Evolutionary conservation across 306 rosid species (phyloP).

Genomic region (Vigna hirtella): DNA sequence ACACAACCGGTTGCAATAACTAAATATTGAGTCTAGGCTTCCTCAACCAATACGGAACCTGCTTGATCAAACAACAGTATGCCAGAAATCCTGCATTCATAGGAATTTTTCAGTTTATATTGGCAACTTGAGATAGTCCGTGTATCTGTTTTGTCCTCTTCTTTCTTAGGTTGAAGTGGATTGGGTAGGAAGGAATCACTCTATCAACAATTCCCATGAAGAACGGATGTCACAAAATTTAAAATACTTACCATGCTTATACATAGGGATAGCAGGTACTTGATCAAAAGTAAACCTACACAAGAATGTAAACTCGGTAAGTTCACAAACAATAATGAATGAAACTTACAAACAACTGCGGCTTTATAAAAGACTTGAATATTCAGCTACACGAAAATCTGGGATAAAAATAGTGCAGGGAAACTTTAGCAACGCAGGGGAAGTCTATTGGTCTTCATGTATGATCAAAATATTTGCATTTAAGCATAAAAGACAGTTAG

Average conservation of each 20-base stretch:
- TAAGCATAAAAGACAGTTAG: not conserved
- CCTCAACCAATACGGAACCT: conserved; percentile 36
- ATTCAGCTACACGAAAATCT: not conserved
- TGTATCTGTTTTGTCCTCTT: not conserved
- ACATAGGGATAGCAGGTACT: conserved; percentile 25
- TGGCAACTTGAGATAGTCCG: conserved; percentile 4
- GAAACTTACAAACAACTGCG: conserved; percentile 6
- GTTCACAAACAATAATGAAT: conserved; percentile 3
- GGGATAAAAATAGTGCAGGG: not conserved
- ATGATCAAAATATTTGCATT: not conserved
- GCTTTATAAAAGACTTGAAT: conserved; percentile 14
- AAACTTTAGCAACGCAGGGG: not conserved
- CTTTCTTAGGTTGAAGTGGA: not conserved
- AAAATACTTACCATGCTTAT: conserved; percentile 44
- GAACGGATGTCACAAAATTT: conserved; percentile 1
- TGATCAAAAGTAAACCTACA: conserved; percentile 38
- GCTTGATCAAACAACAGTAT: conserved; percentile 38
- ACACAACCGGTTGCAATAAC: conserved; percentile 43
- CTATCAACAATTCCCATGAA: conserved; percentile 22
- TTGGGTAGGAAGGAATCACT: conserved; percentile 1
- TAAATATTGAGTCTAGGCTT: conserved; percentile 41
- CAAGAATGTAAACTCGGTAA: conserved; percentile 25
- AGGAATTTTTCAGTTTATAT: conserved; percentile 35
- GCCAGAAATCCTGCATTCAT: conserved; percentile 46
- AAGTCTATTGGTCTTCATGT: not conserved